Evolutionary conservation across 108 stramenopile species (phyloP).

Genomic region (Aureococcus anophagefferens): DNA sequence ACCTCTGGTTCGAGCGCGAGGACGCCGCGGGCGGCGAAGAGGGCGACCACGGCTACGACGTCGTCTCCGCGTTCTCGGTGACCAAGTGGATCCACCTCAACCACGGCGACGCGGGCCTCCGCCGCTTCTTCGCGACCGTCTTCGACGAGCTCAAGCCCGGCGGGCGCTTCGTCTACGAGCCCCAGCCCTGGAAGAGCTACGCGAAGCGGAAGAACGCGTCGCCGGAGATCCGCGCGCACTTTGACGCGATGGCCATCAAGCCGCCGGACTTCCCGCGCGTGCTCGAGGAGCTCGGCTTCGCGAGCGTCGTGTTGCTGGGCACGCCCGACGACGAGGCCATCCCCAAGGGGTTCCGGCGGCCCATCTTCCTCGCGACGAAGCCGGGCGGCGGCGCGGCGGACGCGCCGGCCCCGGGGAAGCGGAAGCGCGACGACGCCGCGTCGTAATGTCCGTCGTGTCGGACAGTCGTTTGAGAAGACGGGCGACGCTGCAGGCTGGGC

Average conservation of each 20-base stretch:
- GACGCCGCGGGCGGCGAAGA: background rate
- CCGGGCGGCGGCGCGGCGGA: too few relatives aligned
- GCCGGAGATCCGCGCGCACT: background rate
- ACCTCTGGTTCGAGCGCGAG: background rate
- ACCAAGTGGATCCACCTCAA: slow-evolving; percentile 23
- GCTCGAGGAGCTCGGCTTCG: background rate
- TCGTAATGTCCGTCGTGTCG: too few relatives aligned
- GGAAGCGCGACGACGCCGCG: too few relatives aligned
- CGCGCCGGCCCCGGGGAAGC: too few relatives aligned
- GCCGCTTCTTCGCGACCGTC: background rate
- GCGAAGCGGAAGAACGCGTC: background rate
- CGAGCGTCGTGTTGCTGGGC: background rate
- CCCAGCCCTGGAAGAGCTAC: slow-evolving; percentile 17
- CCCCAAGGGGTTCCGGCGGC: background rate
- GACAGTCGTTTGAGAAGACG: too few relatives aligned
- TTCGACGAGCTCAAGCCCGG: slow-evolving; percentile 6
- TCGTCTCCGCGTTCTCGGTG: slow-evolving; percentile 4
- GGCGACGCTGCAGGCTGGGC: too few relatives aligned
- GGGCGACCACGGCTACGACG: background rate
- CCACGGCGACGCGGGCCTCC: slow-evolving; percentile 13
- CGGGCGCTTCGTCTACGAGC: slow-evolving; percentile 6
- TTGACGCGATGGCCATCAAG: background rate
- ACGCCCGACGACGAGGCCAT: background rate
- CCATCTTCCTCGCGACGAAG: background rate
- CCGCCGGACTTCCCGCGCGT: background rate